phyloP scores from a whole-genome alignment of 1,284 basidiomycete genomes.

The Farysia itapuensis region DNA sequence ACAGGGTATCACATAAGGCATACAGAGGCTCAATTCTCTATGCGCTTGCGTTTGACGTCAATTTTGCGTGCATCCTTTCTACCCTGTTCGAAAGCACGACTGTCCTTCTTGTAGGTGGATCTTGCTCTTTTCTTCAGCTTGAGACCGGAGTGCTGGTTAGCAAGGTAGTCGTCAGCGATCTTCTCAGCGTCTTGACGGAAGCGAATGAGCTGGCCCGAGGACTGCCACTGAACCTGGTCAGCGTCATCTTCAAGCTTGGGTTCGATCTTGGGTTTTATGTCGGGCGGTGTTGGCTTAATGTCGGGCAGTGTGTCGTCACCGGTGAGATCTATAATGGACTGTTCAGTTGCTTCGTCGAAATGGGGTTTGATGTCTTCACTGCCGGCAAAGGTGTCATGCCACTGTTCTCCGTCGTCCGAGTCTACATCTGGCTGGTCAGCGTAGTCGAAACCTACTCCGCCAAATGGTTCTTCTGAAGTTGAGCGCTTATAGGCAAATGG shows the following conservation, averaged over 20 bases:
- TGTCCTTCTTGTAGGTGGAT: constrained; percentile 16
- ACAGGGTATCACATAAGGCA: no score
- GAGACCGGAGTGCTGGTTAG: constrained; percentile 14
- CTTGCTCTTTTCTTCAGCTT: constrained; percentile 27
- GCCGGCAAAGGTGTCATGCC: constrained; percentile 4
- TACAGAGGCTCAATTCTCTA: no score
- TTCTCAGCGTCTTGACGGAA: constrained; percentile 34
- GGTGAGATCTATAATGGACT: constrained; percentile 10
- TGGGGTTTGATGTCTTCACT: constrained; percentile 3
- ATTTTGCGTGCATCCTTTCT: constrained; percentile 32
- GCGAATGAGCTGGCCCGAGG: constrained; percentile 25
- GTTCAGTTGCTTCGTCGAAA: constrained; percentile 11
- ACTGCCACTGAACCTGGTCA: constrained; percentile 18
- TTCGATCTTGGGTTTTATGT: constrained; percentile 3
- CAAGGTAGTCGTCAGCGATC: constrained; percentile 40
- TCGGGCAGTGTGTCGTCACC: neutral
- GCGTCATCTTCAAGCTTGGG: neutral
- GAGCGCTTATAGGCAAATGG: constrained; percentile 14
- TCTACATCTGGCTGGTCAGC: constrained; percentile 1
- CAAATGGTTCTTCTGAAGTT: constrained; percentile 3
- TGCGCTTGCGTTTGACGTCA: constrained; percentile 35
- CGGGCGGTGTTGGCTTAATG: neutral
- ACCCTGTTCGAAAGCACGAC: constrained; percentile 27
- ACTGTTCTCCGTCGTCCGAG: constrained; percentile 10
- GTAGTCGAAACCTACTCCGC: neutral